Percentiles rank a stretch among this genome's conserved stretches.
Conservation (phyloP, 2,329 filamentous ascomycete species). For the Penicillium sp. region DNA sequence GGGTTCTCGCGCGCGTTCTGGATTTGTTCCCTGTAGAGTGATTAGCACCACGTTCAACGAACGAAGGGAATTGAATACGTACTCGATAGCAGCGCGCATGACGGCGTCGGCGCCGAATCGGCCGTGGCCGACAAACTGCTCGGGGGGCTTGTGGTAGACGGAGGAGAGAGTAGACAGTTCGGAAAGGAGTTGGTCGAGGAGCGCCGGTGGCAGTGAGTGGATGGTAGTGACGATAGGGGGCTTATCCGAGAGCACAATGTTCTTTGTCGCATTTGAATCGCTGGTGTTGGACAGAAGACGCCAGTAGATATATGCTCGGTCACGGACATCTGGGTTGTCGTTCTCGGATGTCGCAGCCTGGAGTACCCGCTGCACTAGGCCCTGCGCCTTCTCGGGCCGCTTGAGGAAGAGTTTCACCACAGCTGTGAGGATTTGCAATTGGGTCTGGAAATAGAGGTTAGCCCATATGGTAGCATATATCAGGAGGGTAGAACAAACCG, state of each 20-base stretch:
- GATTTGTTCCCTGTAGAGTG: constrained; percentile 66
- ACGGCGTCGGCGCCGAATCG: constrained; percentile 91
- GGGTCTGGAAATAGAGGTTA: constrained; percentile 62
- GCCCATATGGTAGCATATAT: constrained; percentile 3
- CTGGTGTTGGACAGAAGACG: constrained; percentile 76
- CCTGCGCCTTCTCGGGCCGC: constrained; percentile 88
- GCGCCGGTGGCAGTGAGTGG: constrained; percentile 74
- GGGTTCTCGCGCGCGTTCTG: constrained; percentile 92
- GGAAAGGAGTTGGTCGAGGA: constrained; percentile 84
- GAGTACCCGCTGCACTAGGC: constrained; percentile 88
- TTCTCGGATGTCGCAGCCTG: constrained; percentile 90
- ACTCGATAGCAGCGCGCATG: constrained; percentile 89
- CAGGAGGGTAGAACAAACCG: constrained; percentile 54
- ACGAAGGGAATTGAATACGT: constrained; percentile 27
- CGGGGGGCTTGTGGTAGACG: constrained; percentile 96
- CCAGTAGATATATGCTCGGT: constrained; percentile 98
- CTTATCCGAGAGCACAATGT: constrained; percentile 88
- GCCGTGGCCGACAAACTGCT: constrained; percentile 96
- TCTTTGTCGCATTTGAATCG: constrained; percentile 87
- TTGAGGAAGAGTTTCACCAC: constrained; percentile 98
- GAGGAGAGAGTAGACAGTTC: constrained; percentile 94
- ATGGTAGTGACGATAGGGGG: constrained; percentile 94
- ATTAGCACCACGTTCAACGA: constrained; percentile 18
- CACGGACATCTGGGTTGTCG: constrained; percentile 95
- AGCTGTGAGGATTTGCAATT: constrained; percentile 93